A percentile compares a stretch with the other conserved stretches of the same genome.
Conservation (phyloP, 768 basidiomycete species). For the Pleurotus platypus region DNA sequence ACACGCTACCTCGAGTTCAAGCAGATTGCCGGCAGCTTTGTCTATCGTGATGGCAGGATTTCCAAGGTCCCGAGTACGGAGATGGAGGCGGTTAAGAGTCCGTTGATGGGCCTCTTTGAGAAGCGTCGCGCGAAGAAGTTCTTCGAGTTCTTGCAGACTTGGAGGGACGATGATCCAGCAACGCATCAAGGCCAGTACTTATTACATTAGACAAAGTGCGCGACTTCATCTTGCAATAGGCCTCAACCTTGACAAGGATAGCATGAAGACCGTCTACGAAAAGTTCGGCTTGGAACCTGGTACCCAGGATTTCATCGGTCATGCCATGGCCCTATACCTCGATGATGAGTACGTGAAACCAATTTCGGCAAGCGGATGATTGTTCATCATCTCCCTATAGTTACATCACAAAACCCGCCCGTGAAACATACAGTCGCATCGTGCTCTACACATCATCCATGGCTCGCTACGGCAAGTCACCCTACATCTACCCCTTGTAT, state of each 20-base stretch:
- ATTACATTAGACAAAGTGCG: not conserved
- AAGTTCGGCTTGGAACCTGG: slow-evolving; percentile 97
- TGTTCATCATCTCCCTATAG: slow-evolving; percentile 33
- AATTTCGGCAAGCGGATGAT: slow-evolving; percentile 2
- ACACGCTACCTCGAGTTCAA: slow-evolving; percentile 99
- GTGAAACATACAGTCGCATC: slow-evolving; percentile 90
- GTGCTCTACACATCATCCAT: slow-evolving; percentile 97
- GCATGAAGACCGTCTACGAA: slow-evolving; percentile 93
- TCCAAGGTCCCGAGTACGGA: slow-evolving; percentile 98
- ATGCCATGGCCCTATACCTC: slow-evolving; percentile 97
- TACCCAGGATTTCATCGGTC: slow-evolving; percentile 98
- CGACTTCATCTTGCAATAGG: slow-evolving; percentile 41
- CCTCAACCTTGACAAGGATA: slow-evolving; percentile 82
- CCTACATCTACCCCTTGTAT: slow-evolving; percentile 98
- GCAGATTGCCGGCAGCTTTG: slow-evolving; percentile 98
- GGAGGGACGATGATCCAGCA: slow-evolving; percentile 92
- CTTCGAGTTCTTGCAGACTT: slow-evolving; percentile 93
- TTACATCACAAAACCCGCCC: slow-evolving; percentile 90
- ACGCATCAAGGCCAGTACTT: slow-evolving; percentile 81
- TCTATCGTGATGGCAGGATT: slow-evolving; percentile 94
- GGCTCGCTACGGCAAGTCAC: slow-evolving; percentile 99
- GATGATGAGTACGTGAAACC: slow-evolving; percentile 82
- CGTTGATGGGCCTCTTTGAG: slow-evolving; percentile 99
- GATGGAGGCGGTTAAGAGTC: slow-evolving; percentile 92
- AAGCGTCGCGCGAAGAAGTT: slow-evolving; percentile 98